Evolutionary conservation across 345 rosid species (phyloP).

Genomic region (Luvunga scandens): DNA sequence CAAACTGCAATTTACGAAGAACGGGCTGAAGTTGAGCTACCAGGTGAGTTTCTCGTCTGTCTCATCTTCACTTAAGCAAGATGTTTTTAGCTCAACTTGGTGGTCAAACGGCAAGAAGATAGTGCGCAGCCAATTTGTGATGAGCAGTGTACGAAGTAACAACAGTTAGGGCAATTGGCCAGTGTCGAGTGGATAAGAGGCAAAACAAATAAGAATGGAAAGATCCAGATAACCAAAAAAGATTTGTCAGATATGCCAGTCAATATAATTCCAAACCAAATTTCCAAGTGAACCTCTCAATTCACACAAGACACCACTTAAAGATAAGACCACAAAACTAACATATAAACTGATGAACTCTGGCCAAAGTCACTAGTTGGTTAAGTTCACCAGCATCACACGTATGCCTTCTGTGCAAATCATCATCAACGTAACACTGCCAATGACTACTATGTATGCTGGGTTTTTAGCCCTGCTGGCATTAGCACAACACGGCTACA

Average conservation of each 20-base stretch:
- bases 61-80: constrained; percentile 15
- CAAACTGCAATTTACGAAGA: constrained; percentile 39
- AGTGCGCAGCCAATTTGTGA: constrained; percentile 52
- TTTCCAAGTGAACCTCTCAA: too few relatives aligned
- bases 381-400: not conserved
- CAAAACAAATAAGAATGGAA: not conserved
- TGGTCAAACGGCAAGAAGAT: constrained; percentile 48
- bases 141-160: constrained; percentile 22
- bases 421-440: not conserved
- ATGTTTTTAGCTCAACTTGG: constrained; percentile 61
- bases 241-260: too few relatives aligned
- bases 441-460: not conserved
- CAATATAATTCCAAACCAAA: too few relatives aligned
- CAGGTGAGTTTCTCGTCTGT: constrained; percentile 38
- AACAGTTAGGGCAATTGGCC: not conserved
- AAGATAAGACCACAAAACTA: not conserved
- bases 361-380: not conserved
- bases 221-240: not conserved
- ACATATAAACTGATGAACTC: not conserved
- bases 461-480: not conserved
- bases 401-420: not conserved
- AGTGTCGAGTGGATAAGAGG: not conserved
- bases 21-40: constrained; percentile 33
- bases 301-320: too few relatives aligned
- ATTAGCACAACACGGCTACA: not conserved